A percentile compares a stretch with the other conserved stretches of the same genome.
Conservation (phyloP, 2,329 filamentous ascomycete species). For the Cephalotrichum gorgonifer region DNA sequence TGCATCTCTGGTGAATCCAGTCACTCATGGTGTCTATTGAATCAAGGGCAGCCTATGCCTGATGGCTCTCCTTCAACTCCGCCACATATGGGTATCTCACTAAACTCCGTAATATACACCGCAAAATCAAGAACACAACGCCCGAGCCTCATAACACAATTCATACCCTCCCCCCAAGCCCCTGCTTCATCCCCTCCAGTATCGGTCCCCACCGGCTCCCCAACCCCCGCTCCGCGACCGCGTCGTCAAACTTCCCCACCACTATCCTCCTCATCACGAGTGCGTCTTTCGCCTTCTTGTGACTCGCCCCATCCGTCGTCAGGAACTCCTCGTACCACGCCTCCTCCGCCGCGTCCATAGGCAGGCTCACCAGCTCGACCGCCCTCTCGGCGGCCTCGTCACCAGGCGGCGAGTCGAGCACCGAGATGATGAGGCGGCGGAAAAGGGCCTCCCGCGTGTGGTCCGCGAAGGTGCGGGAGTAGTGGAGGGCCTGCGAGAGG, state of each 20-base stretch:
- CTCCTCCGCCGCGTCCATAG: constrained; percentile 62
- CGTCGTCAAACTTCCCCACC: constrained; percentile 46
- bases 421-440: constrained; percentile 50
- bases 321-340: constrained; percentile 63
- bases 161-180: constrained; percentile 15
- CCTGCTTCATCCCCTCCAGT: constrained; percentile 39
- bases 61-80: too few species aligned
- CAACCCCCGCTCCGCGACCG: constrained; percentile 29
- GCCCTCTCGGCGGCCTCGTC: constrained; percentile 42
- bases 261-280: constrained; percentile 65
- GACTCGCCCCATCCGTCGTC: constrained; percentile 51
- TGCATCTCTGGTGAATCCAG: too few species aligned
- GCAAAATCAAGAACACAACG: background rate
- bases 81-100: background rate
- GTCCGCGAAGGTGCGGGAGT: constrained; percentile 55
- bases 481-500: constrained; percentile 64
- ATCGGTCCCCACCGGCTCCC: constrained; percentile 38
- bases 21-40: too few species aligned
- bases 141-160: too few species aligned
- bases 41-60: too few species aligned
- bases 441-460: constrained; percentile 54
- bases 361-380: constrained; percentile 61
- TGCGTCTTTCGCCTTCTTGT: constrained; percentile 60
- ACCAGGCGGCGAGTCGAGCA: constrained; percentile 32
- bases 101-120: background rate